phyloP scores from a whole-genome alignment of 2,329 filamentous ascomycete species.

The Xylariomycetidae sp. region DNA sequence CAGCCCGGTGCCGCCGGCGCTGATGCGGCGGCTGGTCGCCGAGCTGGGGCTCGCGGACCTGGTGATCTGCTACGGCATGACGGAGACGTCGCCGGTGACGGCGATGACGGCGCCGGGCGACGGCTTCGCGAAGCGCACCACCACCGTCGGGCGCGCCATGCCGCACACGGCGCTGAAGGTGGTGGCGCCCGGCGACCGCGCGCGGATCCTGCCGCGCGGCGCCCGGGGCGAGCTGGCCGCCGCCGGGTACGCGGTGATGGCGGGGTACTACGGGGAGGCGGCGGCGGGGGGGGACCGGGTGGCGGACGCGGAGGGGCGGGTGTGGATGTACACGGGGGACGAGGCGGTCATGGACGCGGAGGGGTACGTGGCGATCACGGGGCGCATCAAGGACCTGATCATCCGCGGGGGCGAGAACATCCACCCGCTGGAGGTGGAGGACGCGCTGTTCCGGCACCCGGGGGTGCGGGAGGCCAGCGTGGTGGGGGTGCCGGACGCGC shows the following conservation, averaged over 20 bases:
- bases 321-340: constrained; percentile 92
- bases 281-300: constrained; percentile 61
- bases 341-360: constrained; percentile 79
- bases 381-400: constrained; percentile 90
- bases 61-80: constrained; percentile 96
- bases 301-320: constrained; percentile 24
- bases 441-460: constrained; percentile 70
- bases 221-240: constrained; percentile 76
- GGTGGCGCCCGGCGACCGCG: constrained; percentile 60
- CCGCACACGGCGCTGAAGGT: constrained; percentile 76
- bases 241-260: constrained; percentile 82
- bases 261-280: constrained; percentile 79
- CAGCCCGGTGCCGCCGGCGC: constrained; percentile 71
- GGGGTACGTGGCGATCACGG: constrained; percentile 84
- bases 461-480: constrained; percentile 66
- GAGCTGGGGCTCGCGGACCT: constrained; percentile 72
- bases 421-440: constrained; percentile 87
- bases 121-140: constrained; percentile 64
- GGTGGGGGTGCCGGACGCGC: constrained; percentile 74
- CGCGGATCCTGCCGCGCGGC: constrained; percentile 53
- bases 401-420: constrained; percentile 96
- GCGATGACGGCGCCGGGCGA: constrained; percentile 79
- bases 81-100: constrained; percentile 74
- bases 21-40: constrained; percentile 72
- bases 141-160: constrained; percentile 72